phyloP scores from a whole-genome alignment of 352 stramenopile genomes.

The Discostella stelligera region DNA sequence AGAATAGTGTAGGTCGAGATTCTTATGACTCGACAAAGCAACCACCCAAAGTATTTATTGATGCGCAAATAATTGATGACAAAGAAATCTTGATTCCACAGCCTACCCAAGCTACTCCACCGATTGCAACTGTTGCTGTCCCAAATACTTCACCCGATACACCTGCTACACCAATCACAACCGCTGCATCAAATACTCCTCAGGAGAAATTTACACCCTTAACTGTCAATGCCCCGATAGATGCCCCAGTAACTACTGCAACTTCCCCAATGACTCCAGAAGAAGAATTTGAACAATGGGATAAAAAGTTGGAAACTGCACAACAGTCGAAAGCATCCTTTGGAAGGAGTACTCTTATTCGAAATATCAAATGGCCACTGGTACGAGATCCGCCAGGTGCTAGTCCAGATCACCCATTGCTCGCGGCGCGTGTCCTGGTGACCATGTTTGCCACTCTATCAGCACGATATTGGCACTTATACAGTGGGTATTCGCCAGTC shows the following conservation, averaged over 20 bases:
- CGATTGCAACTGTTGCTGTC: neutral
- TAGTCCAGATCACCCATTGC: slow-evolving; percentile 19
- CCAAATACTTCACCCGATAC: neutral
- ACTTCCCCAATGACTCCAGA: neutral
- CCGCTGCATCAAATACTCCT: neutral
- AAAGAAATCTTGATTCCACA: neutral
- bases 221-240: slow-evolving; percentile 1
- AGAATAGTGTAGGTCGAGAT: slow-evolving; percentile 20
- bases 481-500: slow-evolving; percentile 33
- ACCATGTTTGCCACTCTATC: slow-evolving; percentile 27
- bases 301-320: slow-evolving; percentile 18
- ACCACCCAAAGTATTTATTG: slow-evolving; percentile 5
- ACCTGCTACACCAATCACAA: neutral
- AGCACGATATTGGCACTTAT: slow-evolving; percentile 28
- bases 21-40: slow-evolving; percentile 19
- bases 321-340: neutral
- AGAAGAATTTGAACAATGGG: slow-evolving; percentile 19
- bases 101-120: neutral
- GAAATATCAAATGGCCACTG: slow-evolving; percentile 10
- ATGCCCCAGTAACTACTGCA: neutral
- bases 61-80: slow-evolving; percentile 11
- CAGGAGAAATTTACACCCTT: neutral
- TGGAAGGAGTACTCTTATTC: slow-evolving; percentile 7
- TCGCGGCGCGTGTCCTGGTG: neutral
- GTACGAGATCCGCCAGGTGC: slow-evolving; percentile 17